phyloP scores from a whole-genome alignment of 495 filamentous ascomycete genomes.

The Podospora tetraspora region DNA sequence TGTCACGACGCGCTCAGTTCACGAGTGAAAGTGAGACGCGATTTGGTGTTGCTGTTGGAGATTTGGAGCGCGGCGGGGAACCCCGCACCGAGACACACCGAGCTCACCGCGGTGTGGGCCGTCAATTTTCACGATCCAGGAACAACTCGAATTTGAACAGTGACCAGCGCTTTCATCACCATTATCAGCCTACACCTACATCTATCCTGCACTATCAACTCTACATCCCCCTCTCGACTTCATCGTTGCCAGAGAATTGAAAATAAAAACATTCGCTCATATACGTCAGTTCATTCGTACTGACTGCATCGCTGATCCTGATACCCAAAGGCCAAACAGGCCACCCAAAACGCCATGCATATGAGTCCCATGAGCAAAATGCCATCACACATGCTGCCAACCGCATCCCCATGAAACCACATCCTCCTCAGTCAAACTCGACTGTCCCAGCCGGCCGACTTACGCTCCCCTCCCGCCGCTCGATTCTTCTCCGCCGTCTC shows the following conservation, averaged over 20 bases:
- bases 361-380: slow-evolving; percentile 5
- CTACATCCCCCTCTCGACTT: not conserved
- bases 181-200: not conserved
- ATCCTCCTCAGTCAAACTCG: slow-evolving; percentile 37
- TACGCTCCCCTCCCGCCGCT: slow-evolving; percentile 39
- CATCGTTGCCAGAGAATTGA: not conserved
- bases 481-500: slow-evolving; percentile 42
- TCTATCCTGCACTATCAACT: not conserved
- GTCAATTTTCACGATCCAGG: not conserved
- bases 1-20: not conserved
- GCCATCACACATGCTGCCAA: slow-evolving; percentile 26
- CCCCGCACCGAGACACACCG: not conserved
- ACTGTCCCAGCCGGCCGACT: slow-evolving; percentile 30
- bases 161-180: not conserved
- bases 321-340: not conserved
- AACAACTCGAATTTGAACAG: not conserved
- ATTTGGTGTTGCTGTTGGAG: not conserved
- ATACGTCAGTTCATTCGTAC: not conserved
- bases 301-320: not conserved
- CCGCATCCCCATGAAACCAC: not conserved
- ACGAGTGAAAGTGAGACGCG: not conserved
- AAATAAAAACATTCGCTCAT: not conserved
- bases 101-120: not conserved
- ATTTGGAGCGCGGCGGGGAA: slow-evolving; percentile 3
- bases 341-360: slow-evolving; percentile 8